These are phyloP conservation scores for Salix viminalis DNA, from an alignment of 345 rosid genomes.

Conservation along the genomic window DNA sequence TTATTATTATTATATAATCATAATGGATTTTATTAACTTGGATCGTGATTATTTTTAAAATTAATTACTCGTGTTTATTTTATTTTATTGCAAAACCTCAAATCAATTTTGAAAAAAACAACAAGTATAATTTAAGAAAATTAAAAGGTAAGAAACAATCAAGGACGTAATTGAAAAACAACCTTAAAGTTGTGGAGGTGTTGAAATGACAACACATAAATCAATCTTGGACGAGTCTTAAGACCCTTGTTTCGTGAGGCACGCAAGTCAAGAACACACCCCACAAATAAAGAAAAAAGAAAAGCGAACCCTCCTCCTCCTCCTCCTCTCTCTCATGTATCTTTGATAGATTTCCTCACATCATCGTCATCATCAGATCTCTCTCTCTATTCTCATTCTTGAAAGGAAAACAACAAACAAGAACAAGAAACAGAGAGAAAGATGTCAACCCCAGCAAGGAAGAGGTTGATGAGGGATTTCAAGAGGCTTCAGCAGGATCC, in stretches of 20 bases:
- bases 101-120: not conserved
- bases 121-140: not conserved
- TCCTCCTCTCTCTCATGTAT: not conserved
- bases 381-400: not conserved
- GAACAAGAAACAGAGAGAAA: not conserved
- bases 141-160: not conserved
- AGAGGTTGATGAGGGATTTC: constrained; percentile 37
- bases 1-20: too few relatives aligned
- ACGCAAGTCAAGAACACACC: not conserved
- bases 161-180: not conserved
- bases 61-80: not conserved
- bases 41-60: too few relatives aligned
- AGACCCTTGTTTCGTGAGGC: not conserved
- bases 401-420: not conserved
- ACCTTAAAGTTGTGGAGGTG: not conserved
- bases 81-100: not conserved
- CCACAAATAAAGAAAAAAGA: not conserved
- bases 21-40: too few relatives aligned
- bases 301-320: not conserved
- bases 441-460: constrained; percentile 34
- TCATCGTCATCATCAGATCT: not conserved
- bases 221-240: not conserved
- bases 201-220: not conserved
- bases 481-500: constrained; percentile 39
- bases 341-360: not conserved